Evolutionary conservation across 768 basidiomycete species (phyloP).

Genomic region (Leccinellum albellum): DNA sequence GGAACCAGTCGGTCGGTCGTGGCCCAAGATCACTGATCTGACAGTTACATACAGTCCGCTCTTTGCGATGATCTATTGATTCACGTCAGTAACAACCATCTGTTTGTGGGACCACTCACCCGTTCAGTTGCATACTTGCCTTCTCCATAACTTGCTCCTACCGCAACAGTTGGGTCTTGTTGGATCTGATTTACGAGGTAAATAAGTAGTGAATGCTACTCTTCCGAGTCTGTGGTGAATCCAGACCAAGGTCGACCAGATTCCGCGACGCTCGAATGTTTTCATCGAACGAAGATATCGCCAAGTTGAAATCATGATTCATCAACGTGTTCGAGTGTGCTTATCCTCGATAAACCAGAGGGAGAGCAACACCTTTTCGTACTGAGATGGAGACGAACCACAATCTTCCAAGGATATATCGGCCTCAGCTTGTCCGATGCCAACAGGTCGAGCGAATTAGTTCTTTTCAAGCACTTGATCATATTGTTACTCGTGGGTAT

Average conservation of each 20-base stretch:
- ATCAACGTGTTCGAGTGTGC: conserved; percentile 31
- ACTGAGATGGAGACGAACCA: conserved; percentile 25
- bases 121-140: conserved; percentile 43
- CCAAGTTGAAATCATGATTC: conserved; percentile 42
- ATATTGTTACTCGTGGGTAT: too few species aligned
- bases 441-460: conserved; percentile 23
- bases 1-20: conserved; percentile 47
- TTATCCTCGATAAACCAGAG: neutral
- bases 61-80: conserved; percentile 33
- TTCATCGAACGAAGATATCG: conserved; percentile 41
- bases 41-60: conserved; percentile 36
- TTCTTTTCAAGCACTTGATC: too few species aligned
- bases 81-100: neutral
- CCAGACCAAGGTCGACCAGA: conserved; percentile 30
- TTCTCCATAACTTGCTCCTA: conserved; percentile 44
- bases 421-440: conserved; percentile 30
- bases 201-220: conserved; percentile 34
- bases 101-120: conserved; percentile 14
- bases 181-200: conserved; percentile 39
- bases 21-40: conserved; percentile 45
- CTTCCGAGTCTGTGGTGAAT: conserved; percentile 24
- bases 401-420: conserved; percentile 27
- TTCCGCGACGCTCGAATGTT: conserved; percentile 39
- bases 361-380: conserved; percentile 12
- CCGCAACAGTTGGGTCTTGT: conserved; percentile 30